Evolutionary conservation across 2,329 filamentous ascomycete genomes (phyloP).

Genomic region (Conoideocrella luteorostrata): DNA sequence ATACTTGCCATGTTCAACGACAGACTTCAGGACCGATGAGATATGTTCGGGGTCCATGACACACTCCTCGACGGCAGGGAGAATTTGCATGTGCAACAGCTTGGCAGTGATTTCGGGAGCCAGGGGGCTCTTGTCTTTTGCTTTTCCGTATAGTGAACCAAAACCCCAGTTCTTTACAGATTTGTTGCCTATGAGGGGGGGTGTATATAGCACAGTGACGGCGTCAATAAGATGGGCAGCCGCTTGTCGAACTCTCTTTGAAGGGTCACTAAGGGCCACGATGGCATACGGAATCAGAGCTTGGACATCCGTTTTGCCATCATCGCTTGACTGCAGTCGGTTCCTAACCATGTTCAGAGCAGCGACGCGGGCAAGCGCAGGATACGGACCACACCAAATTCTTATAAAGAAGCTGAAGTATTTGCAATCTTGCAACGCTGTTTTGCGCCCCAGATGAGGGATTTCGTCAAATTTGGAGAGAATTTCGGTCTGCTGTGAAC

Average conservation of each 20-base stretch:
- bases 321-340: constrained; percentile 45
- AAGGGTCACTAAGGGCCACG: constrained; percentile 66
- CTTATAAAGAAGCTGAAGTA: constrained; percentile 71
- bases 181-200: constrained; percentile 26
- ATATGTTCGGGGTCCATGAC: constrained; percentile 72
- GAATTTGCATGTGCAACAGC: constrained; percentile 59
- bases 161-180: constrained; percentile 51
- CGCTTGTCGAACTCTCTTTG: constrained; percentile 68
- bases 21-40: constrained; percentile 47
- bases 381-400: constrained; percentile 67
- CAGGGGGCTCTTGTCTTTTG: constrained; percentile 44
- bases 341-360: constrained; percentile 61
- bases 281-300: constrained; percentile 76
- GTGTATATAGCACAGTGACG: constrained; percentile 44
- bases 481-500: constrained; percentile 30
- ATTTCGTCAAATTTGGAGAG: constrained; percentile 47
- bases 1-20: constrained; percentile 35
- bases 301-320: constrained; percentile 60
- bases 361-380: constrained; percentile 59
- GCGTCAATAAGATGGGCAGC: constrained; percentile 61
- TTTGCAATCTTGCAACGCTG: constrained; percentile 54
- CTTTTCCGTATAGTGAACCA: constrained; percentile 58
- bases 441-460: constrained; percentile 46
- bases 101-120: constrained; percentile 49
- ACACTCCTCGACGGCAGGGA: constrained; percentile 77